Conservation (phyloP, 371 early-diverging fungal species). For the Mucor circinelloides region DNA sequence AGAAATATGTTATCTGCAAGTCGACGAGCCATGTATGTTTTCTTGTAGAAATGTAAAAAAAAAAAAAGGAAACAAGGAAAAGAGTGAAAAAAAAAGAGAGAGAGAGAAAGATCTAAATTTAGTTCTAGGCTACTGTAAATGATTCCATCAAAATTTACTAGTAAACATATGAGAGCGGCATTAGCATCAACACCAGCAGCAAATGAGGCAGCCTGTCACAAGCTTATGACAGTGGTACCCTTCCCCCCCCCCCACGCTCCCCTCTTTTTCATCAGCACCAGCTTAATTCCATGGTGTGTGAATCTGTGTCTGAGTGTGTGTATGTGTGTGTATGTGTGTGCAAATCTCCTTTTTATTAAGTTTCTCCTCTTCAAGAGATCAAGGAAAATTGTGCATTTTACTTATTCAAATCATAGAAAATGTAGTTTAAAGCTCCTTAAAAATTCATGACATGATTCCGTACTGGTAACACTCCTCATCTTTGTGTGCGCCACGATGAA, state of each 20-base stretch:
- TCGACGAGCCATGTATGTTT: conserved; percentile 16
- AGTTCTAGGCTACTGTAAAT: not conserved
- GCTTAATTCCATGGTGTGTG: not conserved
- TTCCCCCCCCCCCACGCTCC: not conserved
- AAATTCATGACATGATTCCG: not conserved
- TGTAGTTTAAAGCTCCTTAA: not conserved
- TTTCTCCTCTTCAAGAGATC: not conserved
- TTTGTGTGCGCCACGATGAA: not conserved
- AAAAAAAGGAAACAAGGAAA: not conserved
- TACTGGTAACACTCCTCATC: no score
- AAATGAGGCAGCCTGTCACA: not conserved
- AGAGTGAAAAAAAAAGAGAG: not conserved
- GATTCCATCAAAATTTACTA: not conserved
- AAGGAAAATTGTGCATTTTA: not conserved
- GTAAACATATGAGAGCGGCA: not conserved
- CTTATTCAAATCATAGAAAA: not conserved
- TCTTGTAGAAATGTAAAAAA: not conserved
- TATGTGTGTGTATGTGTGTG: no score
- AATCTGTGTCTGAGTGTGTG: no score
- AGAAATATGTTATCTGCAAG: conserved; percentile 39
- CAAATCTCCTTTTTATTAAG: conserved; percentile 2
- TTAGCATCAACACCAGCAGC: not conserved
- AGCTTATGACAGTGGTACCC: not conserved
- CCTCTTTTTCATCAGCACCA: not conserved
- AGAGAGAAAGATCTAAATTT: conserved; percentile 3